These are phyloP conservation scores for Cephaloascus fragrans DNA, from an alignment of 805 yeast genomes.

Conservation along the genomic window DNA sequence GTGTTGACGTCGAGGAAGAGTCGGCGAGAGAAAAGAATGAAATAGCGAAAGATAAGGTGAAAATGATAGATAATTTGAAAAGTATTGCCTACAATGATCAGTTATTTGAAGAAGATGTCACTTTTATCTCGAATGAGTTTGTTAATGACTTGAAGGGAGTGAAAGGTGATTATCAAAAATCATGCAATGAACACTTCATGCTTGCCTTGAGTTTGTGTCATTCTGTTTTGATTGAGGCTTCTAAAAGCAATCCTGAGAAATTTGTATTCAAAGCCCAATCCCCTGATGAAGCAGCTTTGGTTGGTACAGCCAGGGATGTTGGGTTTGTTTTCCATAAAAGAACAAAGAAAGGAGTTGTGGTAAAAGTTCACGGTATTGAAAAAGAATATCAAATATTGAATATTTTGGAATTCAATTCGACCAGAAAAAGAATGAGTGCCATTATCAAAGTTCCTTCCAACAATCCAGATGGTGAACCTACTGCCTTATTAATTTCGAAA, in stretches of 20 bases:
- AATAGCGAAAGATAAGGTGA: slow-evolving; percentile 30
- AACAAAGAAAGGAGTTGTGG: slow-evolving; percentile 58
- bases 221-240: slow-evolving; percentile 63
- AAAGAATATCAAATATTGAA: slow-evolving; percentile 67
- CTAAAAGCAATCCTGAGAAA: slow-evolving; percentile 48
- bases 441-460: slow-evolving; percentile 57
- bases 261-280: slow-evolving; percentile 64
- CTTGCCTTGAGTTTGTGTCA: slow-evolving; percentile 70
- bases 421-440: slow-evolving; percentile 84
- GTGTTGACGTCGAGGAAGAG: slow-evolving; percentile 48
- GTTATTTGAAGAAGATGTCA: slow-evolving; percentile 48
- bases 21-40: slow-evolving; percentile 24
- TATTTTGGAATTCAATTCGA: slow-evolving; percentile 69
- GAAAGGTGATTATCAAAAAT: slow-evolving; percentile 41
- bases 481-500: slow-evolving; percentile 42
- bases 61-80: slow-evolving; percentile 38
- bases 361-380: slow-evolving; percentile 60
- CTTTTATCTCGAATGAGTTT: slow-evolving; percentile 61
- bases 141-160: slow-evolving; percentile 51
- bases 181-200: slow-evolving; percentile 66
- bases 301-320: slow-evolving; percentile 69
- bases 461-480: slow-evolving; percentile 12
- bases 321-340: slow-evolving; percentile 60
- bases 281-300: slow-evolving; percentile 84
- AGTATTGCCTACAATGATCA: slow-evolving; percentile 9